These are phyloP conservation scores for Thozetella sp. DNA, from an alignment of 495 filamentous ascomycete species.

Conservation along the genomic window DNA sequence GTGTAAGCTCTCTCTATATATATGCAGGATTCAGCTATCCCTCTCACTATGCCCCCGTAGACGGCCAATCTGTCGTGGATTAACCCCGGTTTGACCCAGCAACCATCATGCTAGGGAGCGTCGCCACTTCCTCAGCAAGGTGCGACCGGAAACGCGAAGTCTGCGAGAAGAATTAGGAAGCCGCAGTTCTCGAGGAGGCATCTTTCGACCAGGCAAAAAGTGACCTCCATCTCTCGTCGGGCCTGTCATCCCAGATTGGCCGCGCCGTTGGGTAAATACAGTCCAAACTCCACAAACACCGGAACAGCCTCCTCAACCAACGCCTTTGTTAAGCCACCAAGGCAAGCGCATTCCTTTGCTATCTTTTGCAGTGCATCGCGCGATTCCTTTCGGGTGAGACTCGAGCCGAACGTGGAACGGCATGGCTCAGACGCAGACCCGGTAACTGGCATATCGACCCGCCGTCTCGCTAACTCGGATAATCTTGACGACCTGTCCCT, in stretches of 20 bases:
- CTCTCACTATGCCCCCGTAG: too few relatives aligned
- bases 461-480: slow-evolving; percentile 82
- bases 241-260: neutral
- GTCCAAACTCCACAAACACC: slow-evolving; percentile 1
- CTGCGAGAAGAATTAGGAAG: too few relatives aligned
- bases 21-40: too few relatives aligned
- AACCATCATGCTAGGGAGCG: too few relatives aligned
- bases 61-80: too few relatives aligned
- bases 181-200: too few relatives aligned
- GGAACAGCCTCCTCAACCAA: neutral
- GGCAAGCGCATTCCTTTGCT: neutral
- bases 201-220: neutral
- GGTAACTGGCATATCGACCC: slow-evolving; percentile 76
- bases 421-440: slow-evolving; percentile 49
- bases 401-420: neutral
- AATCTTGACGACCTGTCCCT: slow-evolving; percentile 98
- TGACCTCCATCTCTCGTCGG: neutral
- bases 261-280: neutral
- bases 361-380: neutral
- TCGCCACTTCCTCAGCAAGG: too few relatives aligned
- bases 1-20: too few relatives aligned
- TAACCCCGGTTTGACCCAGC: too few relatives aligned
- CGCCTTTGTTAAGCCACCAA: neutral
- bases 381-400: neutral
- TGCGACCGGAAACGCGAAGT: too few relatives aligned